phyloP scores from a whole-genome alignment of 108 stramenopile species.

The Epithemia pelagica region DNA sequence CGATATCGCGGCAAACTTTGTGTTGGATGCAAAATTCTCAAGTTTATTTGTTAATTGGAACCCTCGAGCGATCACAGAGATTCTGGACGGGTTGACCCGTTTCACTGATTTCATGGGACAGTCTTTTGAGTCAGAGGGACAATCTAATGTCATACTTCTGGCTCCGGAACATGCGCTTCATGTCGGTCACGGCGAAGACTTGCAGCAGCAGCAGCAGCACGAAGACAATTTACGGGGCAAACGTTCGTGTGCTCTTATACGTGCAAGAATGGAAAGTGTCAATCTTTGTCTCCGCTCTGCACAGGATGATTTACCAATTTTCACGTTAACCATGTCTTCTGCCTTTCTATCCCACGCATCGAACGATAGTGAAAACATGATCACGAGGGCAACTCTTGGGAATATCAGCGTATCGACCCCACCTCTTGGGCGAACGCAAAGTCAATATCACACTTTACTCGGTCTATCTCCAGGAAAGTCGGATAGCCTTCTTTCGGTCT shows the following conservation, averaged over 20 bases:
- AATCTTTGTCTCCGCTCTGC: conserved; percentile 68
- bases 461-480: conserved; percentile 54
- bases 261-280: conserved; percentile 60
- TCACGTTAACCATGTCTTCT: conserved; percentile 53
- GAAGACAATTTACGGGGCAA: background rate
- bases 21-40: conserved; percentile 62
- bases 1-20: background rate
- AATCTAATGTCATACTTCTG: conserved; percentile 1
- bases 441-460: conserved; percentile 55
- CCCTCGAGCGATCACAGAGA: conserved; percentile 43
- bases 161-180: background rate
- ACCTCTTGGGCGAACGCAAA: conserved; percentile 27
- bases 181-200: background rate
- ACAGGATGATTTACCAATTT: conserved; percentile 71
- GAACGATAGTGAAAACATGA: conserved; percentile 10
- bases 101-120: conserved; percentile 30
- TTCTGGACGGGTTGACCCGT: conserved; percentile 27
- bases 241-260: conserved; percentile 30
- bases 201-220: background rate
- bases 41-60: conserved; percentile 82
- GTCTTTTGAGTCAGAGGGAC: background rate
- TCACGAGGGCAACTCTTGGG: conserved; percentile 45
- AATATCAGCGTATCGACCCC: conserved; percentile 52
- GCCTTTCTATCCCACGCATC: conserved; percentile 38
- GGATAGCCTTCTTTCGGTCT: conserved; percentile 61